Conservation (phyloP, 805 yeast species). For the Metschnikowia lunata region DNA sequence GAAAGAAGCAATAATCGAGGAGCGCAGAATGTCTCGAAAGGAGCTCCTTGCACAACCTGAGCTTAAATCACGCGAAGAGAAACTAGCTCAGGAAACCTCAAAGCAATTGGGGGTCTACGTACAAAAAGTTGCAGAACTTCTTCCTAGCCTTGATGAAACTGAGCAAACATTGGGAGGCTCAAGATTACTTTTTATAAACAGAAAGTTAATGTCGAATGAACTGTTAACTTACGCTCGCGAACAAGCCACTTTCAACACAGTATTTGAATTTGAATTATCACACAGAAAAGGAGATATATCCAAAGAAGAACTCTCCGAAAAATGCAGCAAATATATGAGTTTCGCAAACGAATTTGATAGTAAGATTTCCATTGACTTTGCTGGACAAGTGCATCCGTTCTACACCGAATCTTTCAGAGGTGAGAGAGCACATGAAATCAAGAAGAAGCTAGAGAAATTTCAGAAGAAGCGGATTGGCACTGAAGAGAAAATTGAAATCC, state of each 20-base stretch:
- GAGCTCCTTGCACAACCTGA: conserved; percentile 54
- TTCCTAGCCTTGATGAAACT: conserved; percentile 24
- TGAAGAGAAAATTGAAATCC: conserved; percentile 39
- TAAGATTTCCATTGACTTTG: conserved; percentile 42
- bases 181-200: conserved; percentile 51
- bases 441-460: conserved; percentile 19
- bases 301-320: conserved; percentile 20
- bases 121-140: conserved; percentile 20
- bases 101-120: conserved; percentile 16
- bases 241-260: conserved; percentile 51
- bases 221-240: conserved; percentile 50
- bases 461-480: conserved; percentile 25
- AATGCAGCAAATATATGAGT: conserved; percentile 28
- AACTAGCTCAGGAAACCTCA: conserved; percentile 39
- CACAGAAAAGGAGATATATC: conserved; percentile 35
- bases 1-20: conserved; percentile 54
- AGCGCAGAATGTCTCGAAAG: conserved; percentile 60
- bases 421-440: conserved; percentile 20
- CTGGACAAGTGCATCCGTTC: conserved; percentile 37
- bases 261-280: conserved; percentile 41
- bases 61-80: conserved; percentile 37
- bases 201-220: conserved; percentile 54
- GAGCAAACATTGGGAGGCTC: conserved; percentile 37
- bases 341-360: conserved; percentile 41
- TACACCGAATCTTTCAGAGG: conserved; percentile 28